Conservation (phyloP, 2,329 filamentous ascomycete genomes). For the Rhinocladiella similis region DNA sequence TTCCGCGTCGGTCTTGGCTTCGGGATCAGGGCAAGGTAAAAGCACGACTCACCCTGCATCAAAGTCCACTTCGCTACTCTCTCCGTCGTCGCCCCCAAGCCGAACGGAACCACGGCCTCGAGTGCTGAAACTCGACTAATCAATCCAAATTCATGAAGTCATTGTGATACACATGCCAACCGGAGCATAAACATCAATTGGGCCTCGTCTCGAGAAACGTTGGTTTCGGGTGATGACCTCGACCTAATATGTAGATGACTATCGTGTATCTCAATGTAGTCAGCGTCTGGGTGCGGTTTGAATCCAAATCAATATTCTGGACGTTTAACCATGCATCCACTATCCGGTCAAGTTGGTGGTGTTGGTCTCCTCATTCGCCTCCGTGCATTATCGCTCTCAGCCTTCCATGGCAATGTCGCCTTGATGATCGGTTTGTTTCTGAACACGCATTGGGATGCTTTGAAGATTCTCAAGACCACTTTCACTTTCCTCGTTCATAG, state of each 20-base stretch:
- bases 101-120: conserved; percentile 12
- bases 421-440: neutral
- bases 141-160: no score
- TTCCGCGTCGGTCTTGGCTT: neutral
- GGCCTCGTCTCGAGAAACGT: neutral
- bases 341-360: no score
- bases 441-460: neutral
- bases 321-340: no score
- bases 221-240: no score
- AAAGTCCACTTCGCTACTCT: neutral
- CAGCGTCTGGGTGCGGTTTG: no score
- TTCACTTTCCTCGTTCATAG: neutral
- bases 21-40: neutral
- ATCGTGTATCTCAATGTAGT: no score
- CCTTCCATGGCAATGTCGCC: conserved; percentile 11
- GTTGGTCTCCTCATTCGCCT: neutral
- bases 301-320: no score
- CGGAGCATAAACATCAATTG: neutral
- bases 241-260: no score
- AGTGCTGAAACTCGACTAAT: conserved; percentile 18
- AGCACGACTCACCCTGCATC: neutral
- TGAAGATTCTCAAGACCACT: conserved; percentile 8
- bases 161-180: neutral
- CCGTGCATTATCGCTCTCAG: neutral
- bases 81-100: conserved; percentile 4